These are phyloP conservation scores for Candolleomyces aberdarensis DNA, from an alignment of 768 basidiomycete species.

Conservation along the genomic window DNA sequence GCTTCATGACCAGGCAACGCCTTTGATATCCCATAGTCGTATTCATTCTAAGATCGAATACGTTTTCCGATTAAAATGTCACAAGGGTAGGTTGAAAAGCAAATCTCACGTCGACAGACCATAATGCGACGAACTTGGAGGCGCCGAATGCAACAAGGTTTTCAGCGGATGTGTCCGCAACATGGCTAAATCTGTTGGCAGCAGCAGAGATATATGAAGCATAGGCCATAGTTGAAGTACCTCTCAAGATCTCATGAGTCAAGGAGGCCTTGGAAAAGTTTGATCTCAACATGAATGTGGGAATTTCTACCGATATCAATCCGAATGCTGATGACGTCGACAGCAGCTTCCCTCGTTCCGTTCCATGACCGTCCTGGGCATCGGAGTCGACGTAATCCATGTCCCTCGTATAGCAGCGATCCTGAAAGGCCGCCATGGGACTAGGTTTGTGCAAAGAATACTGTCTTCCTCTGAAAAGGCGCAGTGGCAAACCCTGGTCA, in stretches of 20 bases:
- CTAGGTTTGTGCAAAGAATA: slow-evolving; percentile 56
- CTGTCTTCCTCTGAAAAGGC: slow-evolving; percentile 49
- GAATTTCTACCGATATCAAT: background rate
- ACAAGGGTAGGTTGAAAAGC: background rate
- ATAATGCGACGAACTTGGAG: slow-evolving; percentile 42
- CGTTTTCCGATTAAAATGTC: slow-evolving; percentile 4
- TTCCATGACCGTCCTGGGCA: slow-evolving; percentile 62
- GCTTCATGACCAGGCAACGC: slow-evolving; percentile 78
- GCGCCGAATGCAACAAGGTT: slow-evolving; percentile 47
- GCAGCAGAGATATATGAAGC: slow-evolving; percentile 44
- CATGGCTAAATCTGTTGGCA: slow-evolving; percentile 45
- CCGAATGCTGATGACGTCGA: background rate
- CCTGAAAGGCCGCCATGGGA: slow-evolving; percentile 43
- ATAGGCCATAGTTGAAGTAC: slow-evolving; percentile 14
- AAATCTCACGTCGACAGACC: slow-evolving; percentile 38
- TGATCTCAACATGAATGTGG: background rate
- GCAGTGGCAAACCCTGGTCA: slow-evolving; percentile 34
- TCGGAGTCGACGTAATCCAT: slow-evolving; percentile 75
- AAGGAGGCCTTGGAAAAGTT: background rate
- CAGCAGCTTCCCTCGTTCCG: background rate
- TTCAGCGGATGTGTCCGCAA: slow-evolving; percentile 44
- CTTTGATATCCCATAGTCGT: slow-evolving; percentile 52
- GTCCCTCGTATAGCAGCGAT: slow-evolving; percentile 61
- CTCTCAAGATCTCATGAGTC: no score
- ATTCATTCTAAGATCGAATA: slow-evolving; percentile 34